A percentile compares a stretch with the other conserved stretches of the same genome.
Evolutionary conservation across 192 early-diverging fungal genomes (phyloP).

Genomic region (Rhizophlyctis rosea): DNA sequence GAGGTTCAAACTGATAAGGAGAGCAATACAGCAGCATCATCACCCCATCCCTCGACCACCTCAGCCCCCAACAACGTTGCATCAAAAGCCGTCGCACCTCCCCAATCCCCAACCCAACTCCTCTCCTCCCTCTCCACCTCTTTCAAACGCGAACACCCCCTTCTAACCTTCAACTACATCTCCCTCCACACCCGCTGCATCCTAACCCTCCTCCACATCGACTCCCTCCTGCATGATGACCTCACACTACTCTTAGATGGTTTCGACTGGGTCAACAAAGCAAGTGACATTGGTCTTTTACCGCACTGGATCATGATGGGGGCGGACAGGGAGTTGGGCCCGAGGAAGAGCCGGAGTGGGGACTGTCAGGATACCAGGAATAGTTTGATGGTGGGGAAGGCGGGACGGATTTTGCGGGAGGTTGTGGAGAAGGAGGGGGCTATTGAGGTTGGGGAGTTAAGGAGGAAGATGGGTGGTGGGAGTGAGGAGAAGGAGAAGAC

Average conservation of each 20-base stretch:
- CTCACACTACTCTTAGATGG: constrained; percentile 1
- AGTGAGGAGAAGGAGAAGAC: too few relatives aligned
- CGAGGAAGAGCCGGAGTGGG: too few relatives aligned
- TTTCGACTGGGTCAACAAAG: constrained; percentile 1
- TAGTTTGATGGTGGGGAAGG: too few relatives aligned
- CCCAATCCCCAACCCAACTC: constrained; percentile 1
- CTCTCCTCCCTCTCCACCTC: neutral
- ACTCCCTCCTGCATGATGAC: neutral
- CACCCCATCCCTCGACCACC: neutral
- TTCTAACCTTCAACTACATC: constrained; percentile 16
- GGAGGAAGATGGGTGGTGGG: too few relatives aligned
- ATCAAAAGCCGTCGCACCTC: neutral
- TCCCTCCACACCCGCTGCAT: constrained; percentile 6
- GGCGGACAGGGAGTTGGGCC: too few relatives aligned
- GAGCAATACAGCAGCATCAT: too few relatives aligned
- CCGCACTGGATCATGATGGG: neutral
- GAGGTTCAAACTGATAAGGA: too few relatives aligned
- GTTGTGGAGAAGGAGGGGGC: too few relatives aligned
- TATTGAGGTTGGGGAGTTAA: too few relatives aligned
- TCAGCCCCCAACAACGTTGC: neutral
- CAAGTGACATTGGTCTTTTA: neutral
- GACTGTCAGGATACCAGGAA: too few relatives aligned
- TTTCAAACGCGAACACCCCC: neutral
- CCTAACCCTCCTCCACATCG: neutral
- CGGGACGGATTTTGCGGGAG: too few relatives aligned